Percentiles rank a stretch among this genome's conserved stretches.
These are phyloP conservation scores for Podospora didyma DNA, from an alignment of 495 filamentous ascomycete genomes.

Conservation along the genomic window DNA sequence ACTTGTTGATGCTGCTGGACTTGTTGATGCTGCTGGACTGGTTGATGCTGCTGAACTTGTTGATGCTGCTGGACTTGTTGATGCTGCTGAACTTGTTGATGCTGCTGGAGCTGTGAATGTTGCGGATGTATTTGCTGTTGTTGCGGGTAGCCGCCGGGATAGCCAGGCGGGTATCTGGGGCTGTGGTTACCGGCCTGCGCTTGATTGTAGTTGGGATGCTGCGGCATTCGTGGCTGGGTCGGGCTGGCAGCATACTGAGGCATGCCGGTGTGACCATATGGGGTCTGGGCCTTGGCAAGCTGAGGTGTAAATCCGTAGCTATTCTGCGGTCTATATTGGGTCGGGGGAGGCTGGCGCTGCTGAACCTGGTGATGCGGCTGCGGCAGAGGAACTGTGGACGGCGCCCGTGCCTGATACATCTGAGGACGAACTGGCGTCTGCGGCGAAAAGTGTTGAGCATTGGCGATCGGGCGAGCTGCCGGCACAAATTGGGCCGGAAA, in stretches of 20 bases:
- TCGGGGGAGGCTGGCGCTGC: slow-evolving; percentile 23
- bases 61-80: too few relatives aligned
- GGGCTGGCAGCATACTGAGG: slow-evolving; percentile 33
- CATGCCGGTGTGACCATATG: slow-evolving; percentile 37
- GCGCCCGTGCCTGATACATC: slow-evolving; percentile 28
- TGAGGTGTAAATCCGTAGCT: slow-evolving; percentile 27
- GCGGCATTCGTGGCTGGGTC: slow-evolving; percentile 32
- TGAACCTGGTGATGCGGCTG: slow-evolving; percentile 26
- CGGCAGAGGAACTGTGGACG: slow-evolving; percentile 29
- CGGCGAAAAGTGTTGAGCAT: slow-evolving; percentile 37
- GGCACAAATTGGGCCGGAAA: slow-evolving; percentile 31
- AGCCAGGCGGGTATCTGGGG: slow-evolving; percentile 24
- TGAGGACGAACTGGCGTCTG: slow-evolving; percentile 40
- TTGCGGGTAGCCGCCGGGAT: slow-evolving; percentile 27
- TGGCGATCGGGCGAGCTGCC: slow-evolving; percentile 35
- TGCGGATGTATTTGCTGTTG: slow-evolving; percentile 23
- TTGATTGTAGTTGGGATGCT: slow-evolving; percentile 24
- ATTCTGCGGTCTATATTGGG: slow-evolving; percentile 32
- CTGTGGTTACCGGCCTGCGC: slow-evolving; percentile 23
- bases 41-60: slow-evolving; percentile 23
- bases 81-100: slow-evolving; percentile 16
- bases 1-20: slow-evolving; percentile 15
- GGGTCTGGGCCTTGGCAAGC: slow-evolving; percentile 32
- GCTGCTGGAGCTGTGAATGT: slow-evolving; percentile 20
- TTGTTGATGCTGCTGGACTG: slow-evolving; percentile 25